Base-by-base conservation (phyloP, 371 early-diverging fungal genomes). In the Mucor ambiguus region DNA sequence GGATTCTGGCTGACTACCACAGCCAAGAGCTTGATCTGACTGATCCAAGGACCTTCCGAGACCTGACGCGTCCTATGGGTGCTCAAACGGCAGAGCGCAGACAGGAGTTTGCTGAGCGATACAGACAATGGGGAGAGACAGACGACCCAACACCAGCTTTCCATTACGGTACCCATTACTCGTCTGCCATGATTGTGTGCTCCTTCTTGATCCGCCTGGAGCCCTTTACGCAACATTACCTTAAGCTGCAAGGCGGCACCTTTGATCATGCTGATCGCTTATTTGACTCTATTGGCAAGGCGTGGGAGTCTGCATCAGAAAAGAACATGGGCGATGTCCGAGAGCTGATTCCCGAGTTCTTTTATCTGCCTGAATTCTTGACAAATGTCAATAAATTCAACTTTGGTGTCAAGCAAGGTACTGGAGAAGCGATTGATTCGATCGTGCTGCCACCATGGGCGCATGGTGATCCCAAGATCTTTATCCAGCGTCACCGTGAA, bases 81-180 rank as follows among this genome's bases (percentile, higher is more conserved):
- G 93, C 95, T 1, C 88, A 92, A 66, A 87, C 92, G 5, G 81
- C 82, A 0, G 87, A 89, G 59, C 79, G 84, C 74, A 88, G 77
- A 73, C 79, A 33, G 69, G 90, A 75, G 73, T 90, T 78, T 70
- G 78, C 79, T 56, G 88, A 81, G 16, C 73, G 86, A 22, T 83
- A 85, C 64, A 72, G 78, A n/a, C 84, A 90, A 62, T 82, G 87
- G 64, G 93, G 92, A 62, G 93, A 93, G 68, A 83, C 94, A 70
- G 69, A 84, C 67, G 73, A 94, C 82, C 73, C 85, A 41, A 74
- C 90, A 70, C 90, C 90, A 32, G 87, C 86, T 41, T 94, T 94
- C 78, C 90, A 93, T 69, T 94, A 94, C 68, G 95, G 95, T n/a
- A 93, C 96, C 0, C 96, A 95, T 68, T 95, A 95, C 68, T 93